Conservation (phyloP, 2,329 filamentous ascomycete species). For the Calonectria naviculata region DNA sequence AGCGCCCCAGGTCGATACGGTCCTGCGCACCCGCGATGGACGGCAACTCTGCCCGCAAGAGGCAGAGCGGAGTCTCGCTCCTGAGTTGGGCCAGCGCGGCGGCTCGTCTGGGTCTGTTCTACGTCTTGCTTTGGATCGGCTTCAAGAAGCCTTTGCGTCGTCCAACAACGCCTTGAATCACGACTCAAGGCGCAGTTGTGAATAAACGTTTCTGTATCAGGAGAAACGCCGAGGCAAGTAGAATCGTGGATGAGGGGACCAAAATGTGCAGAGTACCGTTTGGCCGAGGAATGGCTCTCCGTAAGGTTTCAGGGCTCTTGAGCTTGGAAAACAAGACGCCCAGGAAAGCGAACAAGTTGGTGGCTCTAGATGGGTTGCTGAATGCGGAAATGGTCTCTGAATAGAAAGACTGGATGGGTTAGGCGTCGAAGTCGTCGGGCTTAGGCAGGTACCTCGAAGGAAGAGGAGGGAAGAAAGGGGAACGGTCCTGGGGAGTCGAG, state of each 20-base stretch:
- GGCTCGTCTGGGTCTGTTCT: constrained; percentile 34
- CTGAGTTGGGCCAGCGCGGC: constrained; percentile 56
- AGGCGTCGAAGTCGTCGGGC: constrained; percentile 39
- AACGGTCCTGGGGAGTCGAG: constrained; percentile 43
- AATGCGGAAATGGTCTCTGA: constrained; percentile 29
- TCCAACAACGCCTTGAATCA: constrained; percentile 27
- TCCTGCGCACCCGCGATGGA: constrained; percentile 43
- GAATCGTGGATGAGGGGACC: not conserved
- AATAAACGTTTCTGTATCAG: constrained; percentile 16
- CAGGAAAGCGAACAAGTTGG: not conserved
- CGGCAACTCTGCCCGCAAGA: constrained; percentile 52
- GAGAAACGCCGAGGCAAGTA: not conserved
- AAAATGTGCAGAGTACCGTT: constrained; percentile 5
- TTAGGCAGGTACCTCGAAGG: constrained; percentile 33
- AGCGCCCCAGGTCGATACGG: constrained; percentile 42
- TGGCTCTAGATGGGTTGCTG: constrained; percentile 22
- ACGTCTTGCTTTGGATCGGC: constrained; percentile 29
- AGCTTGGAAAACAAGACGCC: constrained; percentile 4
- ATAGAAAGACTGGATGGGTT: constrained; percentile 36
- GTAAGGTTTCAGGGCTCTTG: constrained; percentile 4
- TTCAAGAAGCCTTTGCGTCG: constrained; percentile 32
- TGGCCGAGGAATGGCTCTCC: constrained; percentile 1
- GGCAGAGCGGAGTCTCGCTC: constrained; percentile 54
- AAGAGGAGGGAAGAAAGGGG: constrained; percentile 34
- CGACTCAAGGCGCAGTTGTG: constrained; percentile 9